These are phyloP conservation scores for Rhizophora mangle DNA, from an alignment of 345 rosid species.

Conservation along the genomic window DNA sequence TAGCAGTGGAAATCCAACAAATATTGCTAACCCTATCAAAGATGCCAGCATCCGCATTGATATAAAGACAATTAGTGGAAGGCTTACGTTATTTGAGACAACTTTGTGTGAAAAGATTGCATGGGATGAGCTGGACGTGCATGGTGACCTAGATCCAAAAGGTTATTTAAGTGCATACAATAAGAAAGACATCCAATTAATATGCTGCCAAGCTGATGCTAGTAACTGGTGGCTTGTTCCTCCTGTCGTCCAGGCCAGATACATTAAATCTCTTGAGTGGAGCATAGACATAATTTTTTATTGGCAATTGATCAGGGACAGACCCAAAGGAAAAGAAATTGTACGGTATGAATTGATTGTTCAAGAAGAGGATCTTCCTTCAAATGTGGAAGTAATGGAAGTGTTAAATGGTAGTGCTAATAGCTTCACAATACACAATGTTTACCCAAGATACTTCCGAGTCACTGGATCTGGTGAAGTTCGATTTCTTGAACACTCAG, in stretches of 20 bases:
- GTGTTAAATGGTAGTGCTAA: conserved; percentile 39
- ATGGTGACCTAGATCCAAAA: conserved; percentile 32
- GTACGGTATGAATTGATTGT: conserved; percentile 39
- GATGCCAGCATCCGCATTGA: conserved; percentile 42
- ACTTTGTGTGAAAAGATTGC: conserved; percentile 41
- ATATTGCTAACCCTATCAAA: conserved; percentile 48
- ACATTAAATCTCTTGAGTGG: conserved; percentile 29
- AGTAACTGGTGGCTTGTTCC: conserved; percentile 45
- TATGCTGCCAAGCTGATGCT: conserved; percentile 53
- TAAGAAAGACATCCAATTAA: conserved; percentile 41
- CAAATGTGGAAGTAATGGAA: conserved; percentile 30
- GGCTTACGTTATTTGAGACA: conserved; percentile 40
- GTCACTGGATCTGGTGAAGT: conserved; percentile 54
- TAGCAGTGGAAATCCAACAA: conserved; percentile 52
- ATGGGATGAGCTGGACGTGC: conserved; percentile 29
- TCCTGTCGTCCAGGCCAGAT: conserved; percentile 39
- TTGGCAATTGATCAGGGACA: conserved; percentile 40
- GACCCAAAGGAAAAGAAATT: conserved; percentile 46
- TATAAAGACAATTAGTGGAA: conserved; percentile 40
- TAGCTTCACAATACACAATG: conserved; percentile 34
- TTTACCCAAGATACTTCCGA: conserved; percentile 46
- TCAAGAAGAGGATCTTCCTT: conserved; percentile 38
- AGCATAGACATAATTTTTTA: conserved; percentile 38
- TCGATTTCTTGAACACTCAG: conserved; percentile 35
- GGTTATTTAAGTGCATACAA: conserved; percentile 36